These are phyloP conservation scores for Phytophthora sp. DNA, from an alignment of 352 stramenopile species.

Conservation along the genomic window DNA sequence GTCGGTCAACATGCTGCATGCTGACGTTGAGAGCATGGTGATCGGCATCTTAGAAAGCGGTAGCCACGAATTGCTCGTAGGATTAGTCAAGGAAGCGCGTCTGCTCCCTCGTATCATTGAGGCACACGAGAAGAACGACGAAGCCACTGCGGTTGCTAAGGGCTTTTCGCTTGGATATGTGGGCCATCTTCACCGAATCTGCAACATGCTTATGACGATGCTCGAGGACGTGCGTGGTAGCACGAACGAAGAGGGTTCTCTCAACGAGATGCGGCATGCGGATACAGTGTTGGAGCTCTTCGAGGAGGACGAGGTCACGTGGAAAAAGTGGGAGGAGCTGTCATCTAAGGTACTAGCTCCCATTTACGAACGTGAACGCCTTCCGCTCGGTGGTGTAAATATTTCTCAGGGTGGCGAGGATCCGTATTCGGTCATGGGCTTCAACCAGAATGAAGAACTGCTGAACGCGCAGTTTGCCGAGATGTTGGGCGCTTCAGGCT, in stretches of 20 bases:
- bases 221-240: conserved; percentile 75
- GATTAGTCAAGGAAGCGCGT: conserved; percentile 77
- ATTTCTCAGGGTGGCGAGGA: conserved; percentile 65
- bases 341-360: conserved; percentile 67
- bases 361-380: conserved; percentile 80
- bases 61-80: conserved; percentile 71
- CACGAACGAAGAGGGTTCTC: conserved; percentile 56
- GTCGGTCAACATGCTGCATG: conserved; percentile 88
- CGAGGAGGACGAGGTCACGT: conserved; percentile 74
- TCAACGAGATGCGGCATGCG: conserved; percentile 89
- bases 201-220: conserved; percentile 87
- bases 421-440: conserved; percentile 76
- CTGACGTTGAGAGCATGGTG: conserved; percentile 87
- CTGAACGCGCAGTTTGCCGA: conserved; percentile 87
- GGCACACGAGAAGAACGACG: conserved; percentile 80
- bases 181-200: conserved; percentile 85
- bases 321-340: conserved; percentile 84
- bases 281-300: conserved; percentile 84
- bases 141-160: conserved; percentile 56
- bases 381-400: conserved; percentile 73
- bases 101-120: conserved; percentile 78
- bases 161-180: conserved; percentile 83
- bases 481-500: conserved; percentile 77
- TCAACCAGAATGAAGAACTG: conserved; percentile 75
- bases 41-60: conserved; percentile 84